Conservation (phyloP, 805 yeast genomes). For the Starmerella floricola region DNA sequence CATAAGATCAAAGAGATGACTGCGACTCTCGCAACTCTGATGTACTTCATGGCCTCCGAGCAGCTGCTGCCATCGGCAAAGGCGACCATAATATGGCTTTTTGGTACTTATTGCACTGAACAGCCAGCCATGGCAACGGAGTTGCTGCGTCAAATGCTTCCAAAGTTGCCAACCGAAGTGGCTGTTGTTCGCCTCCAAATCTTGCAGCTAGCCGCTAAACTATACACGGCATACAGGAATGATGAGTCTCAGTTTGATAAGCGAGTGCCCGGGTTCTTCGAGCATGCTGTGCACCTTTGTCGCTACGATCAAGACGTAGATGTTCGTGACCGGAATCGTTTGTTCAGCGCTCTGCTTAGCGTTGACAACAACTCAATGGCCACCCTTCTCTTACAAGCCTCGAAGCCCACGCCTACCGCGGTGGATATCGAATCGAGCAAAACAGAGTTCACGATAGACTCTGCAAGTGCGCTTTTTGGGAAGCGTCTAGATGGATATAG, state of each 20-base stretch:
- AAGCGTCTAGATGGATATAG: slow-evolving; percentile 27
- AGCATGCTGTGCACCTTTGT: slow-evolving; percentile 48
- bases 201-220: slow-evolving; percentile 60
- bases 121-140: slow-evolving; percentile 56
- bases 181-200: slow-evolving; percentile 55
- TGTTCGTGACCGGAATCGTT: slow-evolving; percentile 73
- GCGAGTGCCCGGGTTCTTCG: slow-evolving; percentile 41
- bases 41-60: slow-evolving; percentile 2
- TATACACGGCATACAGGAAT: slow-evolving; percentile 47
- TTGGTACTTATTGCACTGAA: slow-evolving; percentile 61
- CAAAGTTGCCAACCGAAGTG: slow-evolving; percentile 41
- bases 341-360: slow-evolving; percentile 50
- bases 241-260: slow-evolving; percentile 15
- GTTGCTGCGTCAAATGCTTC: slow-evolving; percentile 47
- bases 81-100: slow-evolving; percentile 79
- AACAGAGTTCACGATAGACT: slow-evolving; percentile 25
- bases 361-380: slow-evolving; percentile 48
- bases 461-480: slow-evolving; percentile 26
- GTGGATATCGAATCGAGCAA: not conserved
- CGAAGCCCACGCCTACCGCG: slow-evolving; percentile 49
- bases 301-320: slow-evolving; percentile 66
- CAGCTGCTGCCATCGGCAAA: slow-evolving; percentile 32
- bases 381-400: slow-evolving; percentile 58
- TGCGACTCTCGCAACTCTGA: slow-evolving; percentile 2
- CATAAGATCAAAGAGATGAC: slow-evolving; percentile 9